phyloP scores from a whole-genome alignment of 2,329 filamentous ascomycete genomes.

The Lanzia echinophila region DNA sequence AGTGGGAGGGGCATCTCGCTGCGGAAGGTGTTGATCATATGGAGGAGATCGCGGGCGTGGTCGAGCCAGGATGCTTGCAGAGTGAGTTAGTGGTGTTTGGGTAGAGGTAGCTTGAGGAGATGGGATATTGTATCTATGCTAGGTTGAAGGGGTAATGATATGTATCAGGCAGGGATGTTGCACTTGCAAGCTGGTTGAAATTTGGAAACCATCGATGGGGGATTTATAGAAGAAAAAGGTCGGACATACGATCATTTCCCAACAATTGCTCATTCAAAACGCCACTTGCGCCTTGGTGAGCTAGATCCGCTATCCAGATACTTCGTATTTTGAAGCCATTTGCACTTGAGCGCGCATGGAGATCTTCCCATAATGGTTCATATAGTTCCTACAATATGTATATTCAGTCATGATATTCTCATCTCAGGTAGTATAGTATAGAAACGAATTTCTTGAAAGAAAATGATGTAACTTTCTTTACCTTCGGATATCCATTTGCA shows the following conservation, averaged over 20 bases:
- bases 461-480: no score
- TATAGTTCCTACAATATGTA: conserved; percentile 66
- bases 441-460: no score
- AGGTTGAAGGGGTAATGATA: no score
- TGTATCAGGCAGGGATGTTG: no score
- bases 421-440: no score
- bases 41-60: conserved; percentile 72
- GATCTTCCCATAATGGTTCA: conserved; percentile 81
- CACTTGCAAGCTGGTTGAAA: no score
- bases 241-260: conserved; percentile 72
- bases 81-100: conserved; percentile 29
- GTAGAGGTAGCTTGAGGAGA: neutral
- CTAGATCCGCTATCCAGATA: conserved; percentile 83
- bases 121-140: neutral
- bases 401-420: neutral
- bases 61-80: conserved; percentile 68
- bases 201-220: no score
- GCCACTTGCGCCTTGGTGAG: conserved; percentile 69
- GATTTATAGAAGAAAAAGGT: neutral
- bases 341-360: conserved; percentile 50
- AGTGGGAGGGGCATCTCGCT: conserved; percentile 70
- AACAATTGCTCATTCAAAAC: conserved; percentile 67
- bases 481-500: conserved; percentile 91
- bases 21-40: conserved; percentile 78
- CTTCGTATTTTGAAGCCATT: conserved; percentile 63